These are phyloP conservation scores for Phytophthora nicotianae DNA, from an alignment of 352 stramenopile species.

Conservation along the genomic window DNA sequence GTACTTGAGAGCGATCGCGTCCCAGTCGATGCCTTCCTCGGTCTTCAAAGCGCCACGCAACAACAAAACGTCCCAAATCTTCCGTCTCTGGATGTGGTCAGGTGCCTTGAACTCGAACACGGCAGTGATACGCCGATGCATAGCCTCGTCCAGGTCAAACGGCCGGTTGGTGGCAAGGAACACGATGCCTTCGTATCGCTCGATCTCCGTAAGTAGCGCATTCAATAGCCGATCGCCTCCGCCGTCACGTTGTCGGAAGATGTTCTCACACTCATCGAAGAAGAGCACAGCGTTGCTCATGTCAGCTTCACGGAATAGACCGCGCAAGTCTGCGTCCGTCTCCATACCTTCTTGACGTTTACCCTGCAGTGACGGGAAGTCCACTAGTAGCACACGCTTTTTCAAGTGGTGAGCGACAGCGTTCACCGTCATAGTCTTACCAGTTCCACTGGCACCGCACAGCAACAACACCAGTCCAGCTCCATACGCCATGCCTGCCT, in stretches of 20 bases:
- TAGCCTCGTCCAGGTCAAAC: slow-evolving; percentile 89
- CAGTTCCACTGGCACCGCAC: slow-evolving; percentile 84
- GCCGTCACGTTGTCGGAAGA: slow-evolving; percentile 86
- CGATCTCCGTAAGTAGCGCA: slow-evolving; percentile 88
- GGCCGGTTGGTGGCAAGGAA: slow-evolving; percentile 90
- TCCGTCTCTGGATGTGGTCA: slow-evolving; percentile 79
- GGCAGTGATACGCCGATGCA: slow-evolving; percentile 90
- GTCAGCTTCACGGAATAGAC: slow-evolving; percentile 86
- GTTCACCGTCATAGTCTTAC: slow-evolving; percentile 93
- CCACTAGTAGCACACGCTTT: slow-evolving; percentile 89
- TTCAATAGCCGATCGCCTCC: slow-evolving; percentile 82
- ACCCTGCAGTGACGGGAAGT: slow-evolving; percentile 86
- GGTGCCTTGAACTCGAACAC: slow-evolving; percentile 90
- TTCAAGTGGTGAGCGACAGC: slow-evolving; percentile 84
- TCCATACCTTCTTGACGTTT: slow-evolving; percentile 82
- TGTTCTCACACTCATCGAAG: slow-evolving; percentile 91
- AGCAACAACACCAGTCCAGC: slow-evolving; percentile 81
- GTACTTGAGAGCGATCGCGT: slow-evolving; percentile 86
- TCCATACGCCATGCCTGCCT: slow-evolving; percentile 76
- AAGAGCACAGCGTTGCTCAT: slow-evolving; percentile 92
- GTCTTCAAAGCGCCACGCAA: slow-evolving; percentile 52
- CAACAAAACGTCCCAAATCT: slow-evolving; percentile 87
- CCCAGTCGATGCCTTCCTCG: slow-evolving; percentile 81
- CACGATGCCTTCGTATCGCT: slow-evolving; percentile 89
- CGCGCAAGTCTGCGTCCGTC: slow-evolving; percentile 79